Base-by-base conservation (phyloP, 108 stramenopile species). In the Nannochloropsis salina region DNA sequence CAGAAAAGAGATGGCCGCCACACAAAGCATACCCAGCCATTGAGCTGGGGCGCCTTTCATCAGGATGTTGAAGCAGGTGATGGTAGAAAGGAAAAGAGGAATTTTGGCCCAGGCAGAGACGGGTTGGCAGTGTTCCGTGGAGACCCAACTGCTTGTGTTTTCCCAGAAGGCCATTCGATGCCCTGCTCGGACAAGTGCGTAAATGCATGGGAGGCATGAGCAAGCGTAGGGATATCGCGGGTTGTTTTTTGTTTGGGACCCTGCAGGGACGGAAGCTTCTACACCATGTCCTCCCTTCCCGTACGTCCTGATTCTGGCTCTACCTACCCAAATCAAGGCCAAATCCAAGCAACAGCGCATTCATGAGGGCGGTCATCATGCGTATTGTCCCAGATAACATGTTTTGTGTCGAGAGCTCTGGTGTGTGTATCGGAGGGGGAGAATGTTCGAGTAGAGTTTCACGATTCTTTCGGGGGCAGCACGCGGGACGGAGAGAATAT, bases 21-120 rank as follows among this genome's bases (percentile, higher is more conserved):
- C 61, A 74, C 61, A 6, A 3, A 74, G 3, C 61, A 74, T 74
- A n/a, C 61, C 61, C 61, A 74, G 61, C 61, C 61, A 74, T 74
- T 74, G 61, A 8, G 61, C 61, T n/a, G 61, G 61, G 20, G 61
- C 61, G 6, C 5, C 61, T 74, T 74, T 74, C 61, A 74, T 74
- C 61, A 74, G 61, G 61, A 74, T 74, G n/a, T 74, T 74, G n/a
- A 74, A 74, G n/a, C 61, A 74, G 4, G 6, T 74, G 4, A 74
- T n/a, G 61, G 61, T 74, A n/a, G 61, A n/a, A n/a, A 74, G 61
- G 61, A 74, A 74, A 15, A 74, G 61, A n/a, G 61, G 61, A n/a
- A 74, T 6, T 74, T 74, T 74, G 61, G n/a, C 61, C 15, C 61
- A n/a, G 61, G 15, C n/a, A n/a, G 61, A 74, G 2, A 74, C 61